Conservation (phyloP, 2,329 filamentous ascomycete genomes). For the Cladosporium colombiae region DNA sequence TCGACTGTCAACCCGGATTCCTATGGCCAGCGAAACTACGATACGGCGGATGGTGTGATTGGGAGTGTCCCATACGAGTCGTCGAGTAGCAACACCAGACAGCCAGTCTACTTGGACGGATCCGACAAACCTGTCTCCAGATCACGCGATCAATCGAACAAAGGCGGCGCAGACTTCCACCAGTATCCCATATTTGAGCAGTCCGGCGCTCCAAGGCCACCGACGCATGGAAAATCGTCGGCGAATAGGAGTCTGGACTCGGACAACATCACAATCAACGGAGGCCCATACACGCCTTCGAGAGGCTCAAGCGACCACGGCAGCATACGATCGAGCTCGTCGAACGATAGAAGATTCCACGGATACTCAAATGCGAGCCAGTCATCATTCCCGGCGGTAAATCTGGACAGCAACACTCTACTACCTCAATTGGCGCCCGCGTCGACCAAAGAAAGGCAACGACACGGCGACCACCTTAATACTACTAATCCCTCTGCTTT, state of each 20-base stretch:
- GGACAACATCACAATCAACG: conserved; percentile 54
- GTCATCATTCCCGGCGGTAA: conserved; percentile 48
- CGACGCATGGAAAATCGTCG: conserved; percentile 28
- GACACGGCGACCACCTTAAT: conserved; percentile 42
- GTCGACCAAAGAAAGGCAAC: conserved; percentile 40
- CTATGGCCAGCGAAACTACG: conserved; percentile 6
- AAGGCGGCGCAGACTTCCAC: conserved; percentile 75
- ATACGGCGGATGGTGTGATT: conserved; percentile 62
- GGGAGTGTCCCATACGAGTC: conserved; percentile 86
- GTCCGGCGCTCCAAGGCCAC: conserved; percentile 3
- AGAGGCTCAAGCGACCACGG: conserved; percentile 55
- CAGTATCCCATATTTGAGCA: conserved; percentile 69
- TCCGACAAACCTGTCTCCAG: conserved; percentile 61
- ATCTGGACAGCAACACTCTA: conserved; percentile 42
- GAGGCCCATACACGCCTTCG: conserved; percentile 47
- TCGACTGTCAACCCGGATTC: conserved; percentile 34
- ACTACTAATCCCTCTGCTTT: conserved; percentile 49
- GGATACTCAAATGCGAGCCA: conserved; percentile 48
- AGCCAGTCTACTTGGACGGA: conserved; percentile 72
- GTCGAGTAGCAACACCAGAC: conserved; percentile 64
- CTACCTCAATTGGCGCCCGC: conserved; percentile 41
- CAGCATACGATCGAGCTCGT: conserved; percentile 65
- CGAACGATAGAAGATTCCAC: conserved; percentile 55
- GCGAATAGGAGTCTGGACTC: conserved; percentile 28
- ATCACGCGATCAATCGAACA: conserved; percentile 74